phyloP scores from a whole-genome alignment of 257 asterid genomes.

The Handroanthus guayacan region DNA sequence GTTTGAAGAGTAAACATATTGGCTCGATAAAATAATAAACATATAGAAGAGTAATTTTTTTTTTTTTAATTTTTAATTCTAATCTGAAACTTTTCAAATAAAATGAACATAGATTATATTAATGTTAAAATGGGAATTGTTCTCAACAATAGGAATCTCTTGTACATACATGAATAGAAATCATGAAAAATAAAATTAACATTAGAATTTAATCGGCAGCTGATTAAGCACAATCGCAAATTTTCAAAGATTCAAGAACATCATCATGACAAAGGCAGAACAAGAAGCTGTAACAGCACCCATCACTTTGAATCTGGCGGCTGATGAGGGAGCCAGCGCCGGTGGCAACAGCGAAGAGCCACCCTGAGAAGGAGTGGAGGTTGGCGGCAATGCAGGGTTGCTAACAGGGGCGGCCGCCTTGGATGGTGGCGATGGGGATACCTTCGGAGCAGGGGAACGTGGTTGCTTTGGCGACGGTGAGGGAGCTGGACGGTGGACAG shows the following conservation, averaged over 20 bases:
- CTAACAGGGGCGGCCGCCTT: slow-evolving; percentile 15
- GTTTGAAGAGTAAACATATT: too few species aligned
- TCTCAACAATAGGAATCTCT: too few species aligned
- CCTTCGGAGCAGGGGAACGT: slow-evolving; percentile 28
- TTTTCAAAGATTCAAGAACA: slow-evolving; percentile 42
- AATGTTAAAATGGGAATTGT: too few species aligned
- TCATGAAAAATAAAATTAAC: not conserved
- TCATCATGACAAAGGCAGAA: slow-evolving; percentile 38
- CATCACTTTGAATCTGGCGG: slow-evolving; percentile 40
- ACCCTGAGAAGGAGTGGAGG: slow-evolving; percentile 38
- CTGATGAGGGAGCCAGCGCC: slow-evolving; percentile 50
- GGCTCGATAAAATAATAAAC: too few species aligned
- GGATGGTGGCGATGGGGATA: slow-evolving; percentile 43
- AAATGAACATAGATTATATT: too few species aligned
- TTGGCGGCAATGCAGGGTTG: slow-evolving; percentile 38
- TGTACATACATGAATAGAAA: too few species aligned
- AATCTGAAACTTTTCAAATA: too few species aligned
- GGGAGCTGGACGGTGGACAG: slow-evolving; percentile 37
- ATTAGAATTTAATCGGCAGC: not conserved
- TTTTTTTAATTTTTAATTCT: too few species aligned
- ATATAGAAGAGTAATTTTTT: too few species aligned
- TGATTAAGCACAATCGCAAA: not conserved
- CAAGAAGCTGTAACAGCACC: slow-evolving; percentile 33
- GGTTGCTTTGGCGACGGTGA: slow-evolving; percentile 45
- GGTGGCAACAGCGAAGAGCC: slow-evolving; percentile 36